A percentile compares a stretch with the other conserved stretches of the same genome.
phyloP scores from a whole-genome alignment of 2,329 filamentous ascomycete species.

The Colletotrichum sp. region DNA sequence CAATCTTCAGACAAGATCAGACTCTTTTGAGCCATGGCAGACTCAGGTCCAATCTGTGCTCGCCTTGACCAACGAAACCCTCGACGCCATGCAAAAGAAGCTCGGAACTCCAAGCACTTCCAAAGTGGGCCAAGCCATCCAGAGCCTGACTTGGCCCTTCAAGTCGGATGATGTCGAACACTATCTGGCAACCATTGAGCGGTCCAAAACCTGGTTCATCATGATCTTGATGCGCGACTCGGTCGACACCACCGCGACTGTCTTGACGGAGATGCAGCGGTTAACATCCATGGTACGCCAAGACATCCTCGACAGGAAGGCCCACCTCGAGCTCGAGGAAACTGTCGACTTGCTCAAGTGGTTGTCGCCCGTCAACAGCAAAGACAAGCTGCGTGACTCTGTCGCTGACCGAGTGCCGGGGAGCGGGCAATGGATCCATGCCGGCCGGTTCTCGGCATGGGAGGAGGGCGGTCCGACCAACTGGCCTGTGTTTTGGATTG shows the following conservation, averaged over 20 bases:
- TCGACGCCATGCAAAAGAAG: conserved; percentile 21
- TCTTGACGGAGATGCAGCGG: conserved; percentile 24
- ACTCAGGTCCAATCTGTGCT: conserved; percentile 21
- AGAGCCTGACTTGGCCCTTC: conserved; percentile 24
- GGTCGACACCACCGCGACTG: conserved; percentile 19
- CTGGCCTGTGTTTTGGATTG: conserved; percentile 26
- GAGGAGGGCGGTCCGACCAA: conserved; percentile 2
- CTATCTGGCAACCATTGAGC: conserved; percentile 23
- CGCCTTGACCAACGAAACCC: conserved; percentile 23
- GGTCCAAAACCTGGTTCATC: conserved; percentile 29
- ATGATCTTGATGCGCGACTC: conserved; percentile 26
- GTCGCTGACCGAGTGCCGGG: conserved; percentile 21
- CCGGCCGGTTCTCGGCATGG: conserved; percentile 21
- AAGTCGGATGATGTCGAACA: conserved; percentile 22
- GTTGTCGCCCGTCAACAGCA: conserved; percentile 22
- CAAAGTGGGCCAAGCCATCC: conserved; percentile 15
- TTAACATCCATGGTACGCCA: conserved; percentile 23
- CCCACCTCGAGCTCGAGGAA: conserved; percentile 19
- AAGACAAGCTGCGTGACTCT: conserved; percentile 18
- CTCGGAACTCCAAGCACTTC: conserved; percentile 17
- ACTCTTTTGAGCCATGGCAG: neutral
- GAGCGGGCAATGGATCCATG: conserved; percentile 24
- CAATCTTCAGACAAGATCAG: neutral
- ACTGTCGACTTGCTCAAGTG: conserved; percentile 21
- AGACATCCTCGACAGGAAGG: conserved; percentile 22